Evolutionary conservation across 805 yeast genomes (phyloP), one percentile per base, ranked within the genome.

Genomic region (Ogataea ganodermae): DNA sequence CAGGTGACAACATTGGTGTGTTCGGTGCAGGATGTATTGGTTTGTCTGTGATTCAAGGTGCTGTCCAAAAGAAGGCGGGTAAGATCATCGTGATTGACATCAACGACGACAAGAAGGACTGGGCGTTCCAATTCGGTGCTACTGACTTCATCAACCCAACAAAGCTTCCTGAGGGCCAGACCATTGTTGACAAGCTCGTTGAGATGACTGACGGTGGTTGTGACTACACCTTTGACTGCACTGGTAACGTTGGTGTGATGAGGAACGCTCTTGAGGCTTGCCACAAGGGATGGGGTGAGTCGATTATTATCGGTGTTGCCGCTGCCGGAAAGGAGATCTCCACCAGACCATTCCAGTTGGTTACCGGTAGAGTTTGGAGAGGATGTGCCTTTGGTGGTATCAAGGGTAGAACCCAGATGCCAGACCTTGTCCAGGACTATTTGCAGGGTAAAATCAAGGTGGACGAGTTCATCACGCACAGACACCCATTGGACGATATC

Each of bases 351-450:
- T 94, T 94, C 88, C 98, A 92, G 76, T 81, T 94, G 70, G 98
- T 94, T 56, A 94, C 98, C 35, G 99, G 99, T 60, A 85, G 99
- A 74, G 96, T 88, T 44, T 92, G 99, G 98, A 87, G 81, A 70
- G 99, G 99, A 61, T 89, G 96, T 64, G 99, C 99, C n/a, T 94
- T 89, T 61, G 99, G 99, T 63, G 99, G 98, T 69, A 90, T 94
- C 65, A 94, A 94, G 74, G 98, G 99, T 66, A 86, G 97, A 76
- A 67, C 96, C 33, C 97, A 94, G 75, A 80, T 94, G 75, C 97
- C 96, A 42, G 89, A 83, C 17, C 77, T 91, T 49, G 96, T 94
- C 48, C 84, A 89, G 49, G 91, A 86, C 67, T 92, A 92, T 71
- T 70, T 87, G 75, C 70, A 72, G 36, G 96, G 96, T 58, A 76